Base-by-base conservation (phyloP, 352 stramenopile genomes). In the Phytophthora pinifolia region DNA sequence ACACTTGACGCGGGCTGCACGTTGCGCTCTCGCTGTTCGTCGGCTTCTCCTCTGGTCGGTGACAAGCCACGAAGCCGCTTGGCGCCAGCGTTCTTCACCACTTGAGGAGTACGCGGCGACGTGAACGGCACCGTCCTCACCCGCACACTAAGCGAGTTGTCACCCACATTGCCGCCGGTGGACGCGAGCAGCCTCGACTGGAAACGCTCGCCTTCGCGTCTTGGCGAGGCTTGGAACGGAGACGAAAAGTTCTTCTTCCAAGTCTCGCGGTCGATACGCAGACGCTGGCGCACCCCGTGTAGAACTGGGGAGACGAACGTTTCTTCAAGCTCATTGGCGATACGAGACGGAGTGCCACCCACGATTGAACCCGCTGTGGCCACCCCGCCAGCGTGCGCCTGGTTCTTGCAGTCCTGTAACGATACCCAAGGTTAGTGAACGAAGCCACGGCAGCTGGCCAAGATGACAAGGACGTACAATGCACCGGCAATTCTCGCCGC, bases 401-500 rank as follows among this genome's bases (percentile, higher is more conserved):
- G 79, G 51, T 94, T 94, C 46, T 92, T 90, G 52, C 83, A 94
- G 20, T 94, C 83, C 77, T 88, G 38, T 27, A 12, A 56, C 37
- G 34, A n/a, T 20, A 12, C 4, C 32, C 9, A 61, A 25, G 14
- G 49, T 59, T 56, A 43, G 41, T 12, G 38, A 42, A 38, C 46
- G 15, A 30, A 29, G 17, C 3, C 6, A 25, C 9, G 6, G 5
- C 37, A 15, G 14, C 18, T 9, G 33, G 38, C 6, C 6, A 38
- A 33, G 18, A 8, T 30, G 14, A 55, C 15, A 43, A 38, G 15
- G n/a, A 83, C 77, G 60, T 85, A 87, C 79, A 58, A 94, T 89
- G 51, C 89, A 97, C 22, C 93, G 90, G 59, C 89, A 97, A 60
- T 96, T 96, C 42, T 87, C 75, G 15, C 81, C 87, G 48, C 89